phyloP scores from a whole-genome alignment of 805 yeast genomes.

The Yamadazyma tumulicola region DNA sequence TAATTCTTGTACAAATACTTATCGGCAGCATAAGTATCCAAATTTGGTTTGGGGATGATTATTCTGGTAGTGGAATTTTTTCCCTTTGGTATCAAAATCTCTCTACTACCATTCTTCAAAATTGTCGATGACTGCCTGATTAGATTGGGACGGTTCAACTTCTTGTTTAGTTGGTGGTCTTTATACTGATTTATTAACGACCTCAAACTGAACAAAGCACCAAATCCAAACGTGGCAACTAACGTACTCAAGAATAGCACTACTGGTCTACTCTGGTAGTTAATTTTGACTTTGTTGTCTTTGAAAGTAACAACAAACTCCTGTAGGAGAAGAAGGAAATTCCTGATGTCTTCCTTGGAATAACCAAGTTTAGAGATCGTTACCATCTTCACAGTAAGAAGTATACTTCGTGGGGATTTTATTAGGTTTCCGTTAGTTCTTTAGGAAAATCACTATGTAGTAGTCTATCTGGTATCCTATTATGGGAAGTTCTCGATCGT shows the following conservation, averaged over 20 bases:
- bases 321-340: constrained; percentile 28
- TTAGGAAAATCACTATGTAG: too few species aligned
- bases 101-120: constrained; percentile 44
- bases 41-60: constrained; percentile 44
- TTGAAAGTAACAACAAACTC: constrained; percentile 35
- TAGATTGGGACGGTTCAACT: constrained; percentile 30
- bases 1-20: constrained; percentile 50
- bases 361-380: constrained; percentile 32
- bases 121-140: constrained; percentile 41
- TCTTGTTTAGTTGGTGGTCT: constrained; percentile 24
- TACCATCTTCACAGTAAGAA: constrained; percentile 26
- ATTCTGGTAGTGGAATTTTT: constrained; percentile 35
- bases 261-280: constrained; percentile 42
- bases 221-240: constrained; percentile 39
- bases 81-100: constrained; percentile 47
- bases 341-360: constrained; percentile 30
- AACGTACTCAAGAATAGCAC: constrained; percentile 38
- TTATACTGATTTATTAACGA: constrained; percentile 26
- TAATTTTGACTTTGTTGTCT: constrained; percentile 34
- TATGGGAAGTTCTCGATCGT: too few species aligned
- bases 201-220: constrained; percentile 29
- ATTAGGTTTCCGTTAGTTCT: too few species aligned
- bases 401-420: too few species aligned
- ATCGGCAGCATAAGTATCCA: constrained; percentile 54
- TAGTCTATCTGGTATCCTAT: too few species aligned